These are phyloP conservation scores for Nigrograna mackinnonii DNA, from an alignment of 2,329 filamentous ascomycete species.

Conservation along the genomic window DNA sequence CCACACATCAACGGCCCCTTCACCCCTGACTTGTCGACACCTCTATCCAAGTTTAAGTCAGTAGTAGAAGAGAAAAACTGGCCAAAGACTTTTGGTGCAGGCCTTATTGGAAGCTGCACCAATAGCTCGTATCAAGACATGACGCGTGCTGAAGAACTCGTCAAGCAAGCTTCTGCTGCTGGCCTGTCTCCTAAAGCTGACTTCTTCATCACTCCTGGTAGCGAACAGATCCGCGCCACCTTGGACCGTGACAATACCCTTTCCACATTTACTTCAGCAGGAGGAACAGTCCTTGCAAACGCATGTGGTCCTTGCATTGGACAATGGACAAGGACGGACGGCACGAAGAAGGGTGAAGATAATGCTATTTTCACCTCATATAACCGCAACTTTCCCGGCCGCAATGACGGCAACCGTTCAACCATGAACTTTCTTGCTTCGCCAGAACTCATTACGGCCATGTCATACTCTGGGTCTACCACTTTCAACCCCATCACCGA, in stretches of 20 bases:
- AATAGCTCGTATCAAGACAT: slow-evolving; percentile 99
- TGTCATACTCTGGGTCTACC: slow-evolving; percentile 89
- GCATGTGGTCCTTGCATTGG: slow-evolving; percentile 93
- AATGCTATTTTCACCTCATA: slow-evolving; percentile 98
- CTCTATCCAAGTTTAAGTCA: slow-evolving; percentile 85
- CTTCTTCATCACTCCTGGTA: slow-evolving; percentile 96
- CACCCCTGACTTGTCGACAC: slow-evolving; percentile 92
- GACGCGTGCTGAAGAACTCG: slow-evolving; percentile 90
- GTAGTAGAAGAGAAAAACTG: slow-evolving; percentile 83
- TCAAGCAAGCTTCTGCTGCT: slow-evolving; percentile 87
- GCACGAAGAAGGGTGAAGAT: slow-evolving; percentile 77
- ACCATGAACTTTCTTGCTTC: slow-evolving; percentile 99
- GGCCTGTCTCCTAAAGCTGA: slow-evolving; percentile 86
- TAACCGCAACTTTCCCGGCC: slow-evolving; percentile 96
- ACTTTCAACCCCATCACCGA: slow-evolving; percentile 97
- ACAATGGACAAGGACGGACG: slow-evolving; percentile 92
- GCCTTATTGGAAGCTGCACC: slow-evolving; percentile 95
- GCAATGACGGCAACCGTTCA: slow-evolving; percentile 93
- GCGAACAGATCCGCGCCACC: slow-evolving; percentile 94
- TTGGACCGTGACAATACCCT: slow-evolving; percentile 88
- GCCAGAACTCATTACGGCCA: slow-evolving; percentile 93
- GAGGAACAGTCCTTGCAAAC: slow-evolving; percentile 89
- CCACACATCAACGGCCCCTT: slow-evolving; percentile 97
- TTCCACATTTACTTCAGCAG: slow-evolving; percentile 81
- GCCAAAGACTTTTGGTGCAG: slow-evolving; percentile 89